Evolutionary conservation across 192 early-diverging fungal species (phyloP), one percentile per base, ranked within the genome.

Genomic region (Backusella parvicylindrica): DNA sequence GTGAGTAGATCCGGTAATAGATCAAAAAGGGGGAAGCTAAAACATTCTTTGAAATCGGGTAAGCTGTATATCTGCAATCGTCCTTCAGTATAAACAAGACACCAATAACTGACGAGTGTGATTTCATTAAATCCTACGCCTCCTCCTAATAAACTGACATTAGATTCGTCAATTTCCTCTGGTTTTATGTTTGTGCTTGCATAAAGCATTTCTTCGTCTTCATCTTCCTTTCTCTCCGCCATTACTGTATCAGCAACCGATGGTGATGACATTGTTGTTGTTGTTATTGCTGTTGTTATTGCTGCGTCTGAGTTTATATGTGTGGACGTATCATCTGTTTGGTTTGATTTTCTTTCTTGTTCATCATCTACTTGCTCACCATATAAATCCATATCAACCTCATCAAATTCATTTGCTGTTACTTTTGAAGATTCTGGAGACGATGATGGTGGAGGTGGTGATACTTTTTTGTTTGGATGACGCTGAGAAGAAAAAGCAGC

Each of bases 31-130:
- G 89, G 86, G 38, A 85, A 86, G 37, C 60, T 73, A 69, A 90
- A 93, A 1, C 83, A 80, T 70, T 89, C 84, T 68, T 90, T 77
- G 43, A 87, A 85, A 9, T 85, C 81, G 0, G 86, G 86, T 18
- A 90, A 75, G 9, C 81, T 82, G 73, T 88, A 88, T n/a, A 93
- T 79, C 76, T 90, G 68, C 31, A 70, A 70, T 8, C 83, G 77
- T 9, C 94, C 93, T 63, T 92, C 84, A 30, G 88, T 80, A 60
- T 89, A 91, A 2, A 91, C 75, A 31, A 91, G 38, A 64, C 90
- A 92, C 92, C 92, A 96, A 72, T 81, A 84, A 16, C 83, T 86
- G 79, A 78, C 56, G 30, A 65, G 71, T 12, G 74, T 68, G 60
- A 82, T 77, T 66, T 86, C 74, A 4, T 69, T 64, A 18, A 80